phyloP scores from a whole-genome alignment of 1,139 yeast species.

The Suzukiozyma palmioleophila region DNA sequence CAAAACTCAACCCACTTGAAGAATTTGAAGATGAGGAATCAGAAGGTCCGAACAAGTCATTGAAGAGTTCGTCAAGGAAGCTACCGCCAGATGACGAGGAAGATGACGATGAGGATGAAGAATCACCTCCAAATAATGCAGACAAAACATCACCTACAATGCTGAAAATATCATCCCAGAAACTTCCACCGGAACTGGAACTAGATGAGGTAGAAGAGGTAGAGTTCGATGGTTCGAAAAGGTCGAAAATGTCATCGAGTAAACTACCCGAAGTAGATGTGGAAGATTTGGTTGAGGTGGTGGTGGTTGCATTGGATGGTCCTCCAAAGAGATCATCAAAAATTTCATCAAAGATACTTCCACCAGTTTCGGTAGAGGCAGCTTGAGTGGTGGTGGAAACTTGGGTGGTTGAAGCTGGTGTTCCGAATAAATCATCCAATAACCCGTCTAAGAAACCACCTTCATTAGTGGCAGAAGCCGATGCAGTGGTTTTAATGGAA shows the following conservation, averaged over 20 bases:
- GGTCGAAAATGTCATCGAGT: conserved; percentile 11
- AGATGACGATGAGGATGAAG: conserved; percentile 11
- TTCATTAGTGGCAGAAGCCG: conserved; percentile 5
- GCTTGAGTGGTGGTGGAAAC: conserved; percentile 10
- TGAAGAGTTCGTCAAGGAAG: conserved; percentile 9
- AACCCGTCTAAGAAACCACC: no score
- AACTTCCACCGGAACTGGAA: conserved; percentile 12
- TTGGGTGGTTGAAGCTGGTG: conserved; percentile 6
- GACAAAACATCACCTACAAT: conserved; percentile 5
- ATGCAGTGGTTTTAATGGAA: conserved; percentile 2
- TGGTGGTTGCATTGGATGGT: conserved; percentile 6
- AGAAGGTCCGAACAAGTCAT: conserved; percentile 6
- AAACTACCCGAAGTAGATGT: conserved; percentile 11
- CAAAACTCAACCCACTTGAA: conserved; percentile 3
- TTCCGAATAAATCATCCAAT: conserved; percentile 14
- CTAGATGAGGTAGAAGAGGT: conserved; percentile 10
- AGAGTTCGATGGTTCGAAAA: conserved; percentile 11
- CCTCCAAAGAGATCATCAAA: conserved; percentile 14
- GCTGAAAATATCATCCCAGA: conserved; percentile 19
- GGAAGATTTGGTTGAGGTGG: conserved; percentile 12
- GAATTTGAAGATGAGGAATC: not conserved
- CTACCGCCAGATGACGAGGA: conserved; percentile 11
- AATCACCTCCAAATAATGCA: conserved; percentile 13
- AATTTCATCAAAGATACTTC: conserved; percentile 13
- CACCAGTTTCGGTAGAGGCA: conserved; percentile 9